Base-by-base conservation (phyloP, 352 stramenopile species). In the Globisporangium abappressorium region DNA sequence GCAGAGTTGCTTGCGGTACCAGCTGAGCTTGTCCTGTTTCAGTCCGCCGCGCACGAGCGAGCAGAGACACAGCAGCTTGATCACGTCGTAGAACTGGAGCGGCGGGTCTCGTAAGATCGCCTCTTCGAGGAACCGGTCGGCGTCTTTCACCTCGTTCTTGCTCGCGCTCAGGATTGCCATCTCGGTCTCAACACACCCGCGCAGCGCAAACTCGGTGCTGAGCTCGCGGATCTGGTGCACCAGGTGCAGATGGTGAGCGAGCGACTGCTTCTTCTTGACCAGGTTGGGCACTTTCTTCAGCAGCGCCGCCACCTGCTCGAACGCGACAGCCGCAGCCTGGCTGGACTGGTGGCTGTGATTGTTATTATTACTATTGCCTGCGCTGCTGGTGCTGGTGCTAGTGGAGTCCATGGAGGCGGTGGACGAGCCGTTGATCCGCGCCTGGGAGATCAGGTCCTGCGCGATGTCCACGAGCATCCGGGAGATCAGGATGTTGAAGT, bases 101-200 rank as follows among this genome's bases (percentile, higher is more conserved):
- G 84, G 82, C 6, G 87, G 84, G 54, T 92, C 82, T 12, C 84
- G 77, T 30, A 94, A 46, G 20, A 94, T 76, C 7, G 77, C 75
- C 70, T 94, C 84, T 64, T 92, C 86, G 14, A 94, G 69, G 51
- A 91, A 87, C 8, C 73, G 72, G 49, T 92, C 86, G 15, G 92
- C 75, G 64, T 87, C 81, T 49, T 86, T 85, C n/a, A 70, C 74
- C 26, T 72, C 68, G 59, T 76, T 85, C 51, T 86, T 77, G 0
- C 77, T 81, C 46, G 76, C 75, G 63, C 74, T 90, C 68, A 95
- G 81, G 62, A 95, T 92, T n/a, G 77, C 75, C 81, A 92, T 92
- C 67, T 95, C 87, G 1, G 80, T 89, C 68, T 93, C 84, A 26
- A 95, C 78, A 63, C 83, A 92, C 3, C 80, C 78, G 26, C 80